These are phyloP conservation scores for Candida sanyiensis DNA, from an alignment of 805 yeast genomes.

Conservation along the genomic window DNA sequence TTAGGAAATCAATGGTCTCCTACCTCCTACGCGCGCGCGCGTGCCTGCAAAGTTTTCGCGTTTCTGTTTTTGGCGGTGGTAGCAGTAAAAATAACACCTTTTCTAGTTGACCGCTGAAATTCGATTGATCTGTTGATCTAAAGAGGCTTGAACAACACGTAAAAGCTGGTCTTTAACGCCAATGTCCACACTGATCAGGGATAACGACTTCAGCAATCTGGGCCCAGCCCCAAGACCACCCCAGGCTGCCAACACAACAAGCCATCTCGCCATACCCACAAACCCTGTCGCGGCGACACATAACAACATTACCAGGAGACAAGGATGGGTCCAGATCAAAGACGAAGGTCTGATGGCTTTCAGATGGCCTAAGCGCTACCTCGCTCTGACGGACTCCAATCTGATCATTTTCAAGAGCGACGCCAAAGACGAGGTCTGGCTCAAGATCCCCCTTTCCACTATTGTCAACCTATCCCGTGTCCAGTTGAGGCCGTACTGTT, in stretches of 20 bases:
- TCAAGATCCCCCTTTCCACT: slow-evolving; percentile 51
- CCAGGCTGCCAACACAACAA: slow-evolving; percentile 8
- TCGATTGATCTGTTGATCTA: not conserved
- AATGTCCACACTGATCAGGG: slow-evolving; percentile 33
- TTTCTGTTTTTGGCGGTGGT: slow-evolving; percentile 1
- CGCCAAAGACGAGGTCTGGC: slow-evolving; percentile 39
- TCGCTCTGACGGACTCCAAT: slow-evolving; percentile 71
- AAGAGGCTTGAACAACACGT: not conserved
- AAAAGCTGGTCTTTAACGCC: slow-evolving; percentile 10
- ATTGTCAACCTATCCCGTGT: slow-evolving; percentile 60
- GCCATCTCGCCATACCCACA: slow-evolving; percentile 19
- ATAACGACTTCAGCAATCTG: slow-evolving; percentile 45
- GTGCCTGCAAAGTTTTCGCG: slow-evolving; percentile 4
- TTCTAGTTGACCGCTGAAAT: not conserved
- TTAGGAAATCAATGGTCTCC: not conserved
- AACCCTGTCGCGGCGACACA: slow-evolving; percentile 6
- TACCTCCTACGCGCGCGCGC: not conserved
- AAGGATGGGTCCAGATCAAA: slow-evolving; percentile 88
- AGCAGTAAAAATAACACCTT: not conserved
- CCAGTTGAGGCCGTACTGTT: slow-evolving; percentile 70
- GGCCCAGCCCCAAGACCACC: slow-evolving; percentile 57
- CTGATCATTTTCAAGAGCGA: slow-evolving; percentile 74
- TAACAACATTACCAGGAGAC: slow-evolving; percentile 28
- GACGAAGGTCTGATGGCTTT: slow-evolving; percentile 89
- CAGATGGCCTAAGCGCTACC: slow-evolving; percentile 86